phyloP scores from a whole-genome alignment of 2,329 filamentous ascomycete species.

The Curvularia eragrostidis region DNA sequence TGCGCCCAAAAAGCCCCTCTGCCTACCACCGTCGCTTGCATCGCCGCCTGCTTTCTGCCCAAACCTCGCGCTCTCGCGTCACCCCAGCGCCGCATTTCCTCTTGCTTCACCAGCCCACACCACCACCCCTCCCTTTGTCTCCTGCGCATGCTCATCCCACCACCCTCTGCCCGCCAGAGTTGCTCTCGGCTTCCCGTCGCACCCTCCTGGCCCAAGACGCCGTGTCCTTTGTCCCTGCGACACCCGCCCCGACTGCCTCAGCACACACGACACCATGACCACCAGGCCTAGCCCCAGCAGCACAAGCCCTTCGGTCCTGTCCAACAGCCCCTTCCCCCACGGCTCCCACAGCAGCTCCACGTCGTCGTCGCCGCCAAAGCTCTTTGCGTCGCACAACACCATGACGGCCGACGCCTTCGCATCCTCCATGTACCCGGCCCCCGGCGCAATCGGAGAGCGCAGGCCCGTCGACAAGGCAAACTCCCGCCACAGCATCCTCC shows the following conservation, averaged over 20 bases:
- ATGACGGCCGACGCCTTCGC: constrained; percentile 53
- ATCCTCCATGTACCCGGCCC: constrained; percentile 50
- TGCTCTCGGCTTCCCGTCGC: constrained; percentile 4
- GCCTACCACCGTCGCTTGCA: constrained; percentile 35
- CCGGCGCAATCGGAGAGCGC: constrained; percentile 52
- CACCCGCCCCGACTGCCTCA: constrained; percentile 34
- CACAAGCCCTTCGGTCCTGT: constrained; percentile 51
- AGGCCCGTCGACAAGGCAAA: constrained; percentile 46
- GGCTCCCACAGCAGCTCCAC: constrained; percentile 50
- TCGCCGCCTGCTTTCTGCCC: constrained; percentile 33
- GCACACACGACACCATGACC: constrained; percentile 50
- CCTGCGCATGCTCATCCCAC: constrained; percentile 19
- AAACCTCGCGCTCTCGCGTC: constrained; percentile 17
- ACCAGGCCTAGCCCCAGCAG: constrained; percentile 52
- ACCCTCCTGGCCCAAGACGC: constrained; percentile 3
- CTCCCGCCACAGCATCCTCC: constrained; percentile 53
- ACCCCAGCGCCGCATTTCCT: background rate
- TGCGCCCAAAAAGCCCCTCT: constrained; percentile 34
- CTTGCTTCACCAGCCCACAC: constrained; percentile 8
- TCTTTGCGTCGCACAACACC: constrained; percentile 44
- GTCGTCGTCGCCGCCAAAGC: constrained; percentile 50
- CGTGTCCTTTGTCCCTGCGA: constrained; percentile 43
- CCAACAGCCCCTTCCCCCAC: constrained; percentile 50
- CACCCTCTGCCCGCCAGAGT: constrained; percentile 6
- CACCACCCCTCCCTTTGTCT: constrained; percentile 12